These are phyloP conservation scores for Ophiostoma himal-ulmi DNA, from an alignment of 2,329 filamentous ascomycete genomes.

Conservation along the genomic window DNA sequence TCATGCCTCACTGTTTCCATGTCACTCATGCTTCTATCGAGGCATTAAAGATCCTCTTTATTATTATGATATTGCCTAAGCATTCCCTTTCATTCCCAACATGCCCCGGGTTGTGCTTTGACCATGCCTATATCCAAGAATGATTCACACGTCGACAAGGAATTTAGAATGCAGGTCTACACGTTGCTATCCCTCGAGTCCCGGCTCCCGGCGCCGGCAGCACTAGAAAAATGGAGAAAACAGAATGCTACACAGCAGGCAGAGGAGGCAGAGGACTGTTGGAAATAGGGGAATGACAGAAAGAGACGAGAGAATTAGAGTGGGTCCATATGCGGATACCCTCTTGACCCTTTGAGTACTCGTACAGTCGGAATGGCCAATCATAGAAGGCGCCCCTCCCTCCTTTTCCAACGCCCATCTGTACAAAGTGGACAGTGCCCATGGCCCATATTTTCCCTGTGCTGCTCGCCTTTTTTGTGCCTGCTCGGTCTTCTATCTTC, in stretches of 20 bases:
- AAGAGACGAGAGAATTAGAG: background rate
- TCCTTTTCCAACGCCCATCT: constrained; percentile 16
- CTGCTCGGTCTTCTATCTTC: background rate
- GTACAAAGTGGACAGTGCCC: background rate
- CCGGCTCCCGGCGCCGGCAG: constrained; percentile 9
- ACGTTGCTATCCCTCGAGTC: constrained; percentile 1
- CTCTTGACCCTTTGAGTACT: background rate
- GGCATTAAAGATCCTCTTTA: background rate
- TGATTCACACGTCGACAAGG: constrained; percentile 5
- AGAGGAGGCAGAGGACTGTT: background rate
- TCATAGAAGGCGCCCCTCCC: constrained; percentile 12
- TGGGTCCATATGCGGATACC: background rate
- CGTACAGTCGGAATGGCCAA: constrained; percentile 15
- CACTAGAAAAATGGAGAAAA: constrained; percentile 10
- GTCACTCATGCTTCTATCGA: background rate
- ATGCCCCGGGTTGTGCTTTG: background rate
- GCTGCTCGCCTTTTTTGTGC: background rate
- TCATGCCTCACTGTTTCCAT: background rate
- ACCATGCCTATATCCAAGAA: background rate
- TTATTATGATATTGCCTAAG: background rate
- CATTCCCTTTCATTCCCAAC: background rate
- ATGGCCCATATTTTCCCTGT: background rate
- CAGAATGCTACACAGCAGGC: background rate
- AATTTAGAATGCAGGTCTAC: background rate
- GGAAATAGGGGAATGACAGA: background rate